Evolutionary conservation across 2,329 filamentous ascomycete species (phyloP).

Genomic region (Conoideocrella luteorostrata): DNA sequence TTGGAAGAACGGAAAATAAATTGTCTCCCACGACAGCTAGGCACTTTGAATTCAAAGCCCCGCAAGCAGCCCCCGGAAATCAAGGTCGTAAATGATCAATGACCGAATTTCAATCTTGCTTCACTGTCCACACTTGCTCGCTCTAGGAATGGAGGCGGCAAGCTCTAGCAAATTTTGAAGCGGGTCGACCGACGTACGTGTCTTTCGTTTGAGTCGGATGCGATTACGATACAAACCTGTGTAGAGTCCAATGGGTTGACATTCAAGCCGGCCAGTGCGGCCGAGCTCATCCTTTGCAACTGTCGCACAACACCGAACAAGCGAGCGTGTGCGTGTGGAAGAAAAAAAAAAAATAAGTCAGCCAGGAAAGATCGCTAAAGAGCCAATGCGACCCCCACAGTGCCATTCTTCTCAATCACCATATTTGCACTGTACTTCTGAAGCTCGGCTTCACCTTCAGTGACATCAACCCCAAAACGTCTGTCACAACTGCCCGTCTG

Average conservation of each 20-base stretch:
- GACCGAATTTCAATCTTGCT: conserved; percentile 48
- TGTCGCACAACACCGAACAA: too few relatives aligned
- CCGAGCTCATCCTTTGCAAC: neutral
- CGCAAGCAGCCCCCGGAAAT: conserved; percentile 23
- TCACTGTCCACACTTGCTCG: conserved; percentile 65
- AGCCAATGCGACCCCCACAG: neutral
- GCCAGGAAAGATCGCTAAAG: neutral
- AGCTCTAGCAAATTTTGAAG: conserved; percentile 63
- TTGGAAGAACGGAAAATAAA: conserved; percentile 13
- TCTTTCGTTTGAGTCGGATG: too few relatives aligned
- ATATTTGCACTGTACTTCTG: neutral
- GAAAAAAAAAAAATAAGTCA: neutral
- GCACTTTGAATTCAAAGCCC: conserved; percentile 16
- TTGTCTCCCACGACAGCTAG: conserved; percentile 14
- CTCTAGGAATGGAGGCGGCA: conserved; percentile 48
- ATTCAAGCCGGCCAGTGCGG: too few relatives aligned
- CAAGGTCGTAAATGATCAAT: conserved; percentile 4
- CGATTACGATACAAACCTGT: neutral
- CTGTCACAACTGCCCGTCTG: neutral
- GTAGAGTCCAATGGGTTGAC: too few relatives aligned
- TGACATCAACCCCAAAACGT: conserved; percentile 1
- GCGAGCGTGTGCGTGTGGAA: too few relatives aligned
- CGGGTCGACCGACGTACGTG: conserved; percentile 17
- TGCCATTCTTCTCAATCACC: neutral
- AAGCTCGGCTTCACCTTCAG: too few relatives aligned